Percentiles rank a stretch among this genome's conserved stretches.
Evolutionary conservation across 805 yeast genomes (phyloP).

Genomic region (Yamadazyma ubonensis): DNA sequence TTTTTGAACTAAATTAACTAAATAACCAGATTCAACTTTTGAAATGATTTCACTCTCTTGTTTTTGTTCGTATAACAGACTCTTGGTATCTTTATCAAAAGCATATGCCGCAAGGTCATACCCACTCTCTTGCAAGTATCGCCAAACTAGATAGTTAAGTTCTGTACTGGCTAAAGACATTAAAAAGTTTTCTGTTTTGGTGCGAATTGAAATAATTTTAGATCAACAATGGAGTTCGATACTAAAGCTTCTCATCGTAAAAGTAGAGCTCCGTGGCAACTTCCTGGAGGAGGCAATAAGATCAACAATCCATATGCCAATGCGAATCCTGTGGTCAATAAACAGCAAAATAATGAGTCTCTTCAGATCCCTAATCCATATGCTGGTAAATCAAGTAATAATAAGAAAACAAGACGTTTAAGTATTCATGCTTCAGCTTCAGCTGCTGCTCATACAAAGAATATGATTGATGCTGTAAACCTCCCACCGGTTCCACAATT

Average conservation of each 20-base stretch:
- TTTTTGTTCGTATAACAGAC: constrained; percentile 50
- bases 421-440: constrained; percentile 42
- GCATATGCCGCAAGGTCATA: constrained; percentile 77
- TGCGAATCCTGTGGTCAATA: constrained; percentile 21
- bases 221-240: constrained; percentile 28
- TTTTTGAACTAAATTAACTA: constrained; percentile 79
- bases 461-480: constrained; percentile 23
- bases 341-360: constrained; percentile 2
- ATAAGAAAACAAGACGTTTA: constrained; percentile 24
- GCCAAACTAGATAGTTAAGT: constrained; percentile 87
- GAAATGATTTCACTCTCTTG: constrained; percentile 39
- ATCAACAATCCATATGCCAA: constrained; percentile 28
- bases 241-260: constrained; percentile 33
- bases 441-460: constrained; percentile 26
- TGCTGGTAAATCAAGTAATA: constrained; percentile 9
- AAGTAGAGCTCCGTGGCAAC: constrained; percentile 46
- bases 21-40: constrained; percentile 70
- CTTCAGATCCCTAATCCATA: constrained; percentile 15
- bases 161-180: constrained; percentile 85
- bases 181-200: constrained; percentile 2
- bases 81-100: constrained; percentile 68
- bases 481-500: constrained; percentile 34
- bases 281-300: constrained; percentile 12
- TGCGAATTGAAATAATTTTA: constrained; percentile 1
- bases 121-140: constrained; percentile 87